Conservation (phyloP, 2,329 filamentous ascomycete species). For the Alternaria sp. region DNA sequence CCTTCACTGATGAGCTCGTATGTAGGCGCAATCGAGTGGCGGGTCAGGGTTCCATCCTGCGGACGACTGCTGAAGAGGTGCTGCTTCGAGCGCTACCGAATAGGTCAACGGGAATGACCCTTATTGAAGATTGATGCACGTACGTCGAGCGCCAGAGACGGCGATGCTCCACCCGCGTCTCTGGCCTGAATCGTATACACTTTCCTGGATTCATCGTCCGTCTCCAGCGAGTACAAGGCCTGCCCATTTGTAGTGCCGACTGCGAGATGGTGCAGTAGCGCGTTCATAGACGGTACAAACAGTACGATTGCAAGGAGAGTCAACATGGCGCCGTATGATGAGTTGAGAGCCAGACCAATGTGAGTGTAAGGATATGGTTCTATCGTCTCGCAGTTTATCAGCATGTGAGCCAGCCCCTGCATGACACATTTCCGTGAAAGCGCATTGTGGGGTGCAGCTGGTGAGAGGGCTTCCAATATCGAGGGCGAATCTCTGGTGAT, state of each 20-base stretch:
- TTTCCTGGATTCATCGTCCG: conserved; percentile 17
- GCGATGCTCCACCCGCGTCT: conserved; percentile 19
- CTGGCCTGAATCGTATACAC: conserved; percentile 17
- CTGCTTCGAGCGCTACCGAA: conserved; percentile 17
- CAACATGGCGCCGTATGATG: conserved; percentile 7
- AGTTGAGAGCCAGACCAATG: background rate
- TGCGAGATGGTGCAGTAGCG: conserved; percentile 26
- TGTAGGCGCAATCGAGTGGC: conserved; percentile 20
- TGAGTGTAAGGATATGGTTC: background rate
- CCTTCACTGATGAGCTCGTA: conserved; percentile 27
- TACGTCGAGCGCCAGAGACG: conserved; percentile 28
- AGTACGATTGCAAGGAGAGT: conserved; percentile 8
- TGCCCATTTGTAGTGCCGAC: conserved; percentile 23
- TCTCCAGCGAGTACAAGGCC: conserved; percentile 23
- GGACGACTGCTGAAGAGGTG: conserved; percentile 28
- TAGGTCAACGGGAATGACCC: background rate
- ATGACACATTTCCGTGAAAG: background rate
- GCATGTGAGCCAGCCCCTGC: background rate
- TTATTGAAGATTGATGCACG: background rate
- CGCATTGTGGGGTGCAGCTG: conserved; percentile 25
- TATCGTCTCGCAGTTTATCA: background rate
- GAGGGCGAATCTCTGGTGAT: conserved; percentile 12
- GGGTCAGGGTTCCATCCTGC: conserved; percentile 23
- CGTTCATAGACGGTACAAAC: conserved; percentile 8
- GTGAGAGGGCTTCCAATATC: conserved; percentile 13